Evolutionary conservation across 495 filamentous ascomycete species (phyloP).

Genomic region (Rusavskia elegans): DNA sequence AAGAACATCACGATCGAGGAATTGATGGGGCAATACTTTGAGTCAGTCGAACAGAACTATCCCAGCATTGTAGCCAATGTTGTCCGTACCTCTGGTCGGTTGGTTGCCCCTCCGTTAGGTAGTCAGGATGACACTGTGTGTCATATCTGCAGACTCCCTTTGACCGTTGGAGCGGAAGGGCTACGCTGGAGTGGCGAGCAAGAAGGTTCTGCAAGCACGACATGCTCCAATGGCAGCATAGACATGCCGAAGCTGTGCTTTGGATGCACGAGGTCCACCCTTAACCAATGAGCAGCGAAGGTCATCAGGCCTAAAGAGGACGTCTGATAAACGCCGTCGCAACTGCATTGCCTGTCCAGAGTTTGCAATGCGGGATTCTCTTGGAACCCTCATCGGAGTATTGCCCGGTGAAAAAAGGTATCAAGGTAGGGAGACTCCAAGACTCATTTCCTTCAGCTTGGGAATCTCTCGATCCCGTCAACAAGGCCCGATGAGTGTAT

Average conservation of each 20-base stretch:
- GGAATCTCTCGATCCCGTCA: too few relatives aligned
- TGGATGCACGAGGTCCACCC: slow-evolving; percentile 1
- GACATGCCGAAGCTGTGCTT: not conserved
- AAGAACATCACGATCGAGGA: slow-evolving; percentile 80
- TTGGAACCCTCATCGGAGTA: too few relatives aligned
- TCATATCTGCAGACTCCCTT: not conserved
- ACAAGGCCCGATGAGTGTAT: too few relatives aligned
- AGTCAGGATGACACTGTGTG: not conserved
- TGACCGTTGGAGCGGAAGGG: not conserved
- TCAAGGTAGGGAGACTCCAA: too few relatives aligned
- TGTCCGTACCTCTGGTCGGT: slow-evolving; percentile 68
- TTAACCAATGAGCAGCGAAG: not conserved
- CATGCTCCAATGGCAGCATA: not conserved
- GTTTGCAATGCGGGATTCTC: too few relatives aligned
- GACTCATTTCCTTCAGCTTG: too few relatives aligned
- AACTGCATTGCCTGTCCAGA: too few relatives aligned
- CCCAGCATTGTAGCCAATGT: slow-evolving; percentile 91
- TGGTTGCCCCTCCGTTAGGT: slow-evolving; percentile 22
- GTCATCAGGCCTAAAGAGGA: not conserved
- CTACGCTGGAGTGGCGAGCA: not conserved
- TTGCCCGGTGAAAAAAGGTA: too few relatives aligned
- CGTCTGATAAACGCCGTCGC: too few relatives aligned
- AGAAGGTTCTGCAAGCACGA: not conserved
- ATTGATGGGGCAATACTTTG: slow-evolving; percentile 77
- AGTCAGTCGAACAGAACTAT: slow-evolving; percentile 72